Percentiles rank a stretch among this genome's conserved stretches.
Conservation (phyloP, 1,284 basidiomycete genomes). For the Papiliotrema fonsecae region DNA sequence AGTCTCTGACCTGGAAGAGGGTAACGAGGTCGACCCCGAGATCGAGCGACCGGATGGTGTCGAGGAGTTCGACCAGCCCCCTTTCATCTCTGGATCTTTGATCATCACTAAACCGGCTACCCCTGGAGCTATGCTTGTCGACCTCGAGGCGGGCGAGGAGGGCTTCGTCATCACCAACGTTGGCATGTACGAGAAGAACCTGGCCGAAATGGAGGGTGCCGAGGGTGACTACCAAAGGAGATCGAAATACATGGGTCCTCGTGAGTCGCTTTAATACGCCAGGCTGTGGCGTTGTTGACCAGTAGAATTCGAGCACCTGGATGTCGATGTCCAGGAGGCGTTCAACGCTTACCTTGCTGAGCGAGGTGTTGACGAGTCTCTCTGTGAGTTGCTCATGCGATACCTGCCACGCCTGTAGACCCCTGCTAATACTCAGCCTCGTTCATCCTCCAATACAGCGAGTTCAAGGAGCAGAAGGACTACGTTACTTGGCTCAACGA, state of each 20-base stretch:
- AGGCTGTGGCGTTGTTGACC: not conserved
- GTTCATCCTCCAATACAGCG: conserved; percentile 79
- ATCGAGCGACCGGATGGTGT: conserved; percentile 30
- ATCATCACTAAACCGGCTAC: conserved; percentile 66
- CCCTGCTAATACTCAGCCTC: conserved; percentile 46
- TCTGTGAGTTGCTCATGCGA: conserved; percentile 51
- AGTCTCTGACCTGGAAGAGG: conserved; percentile 44
- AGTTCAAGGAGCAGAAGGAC: conserved; percentile 91
- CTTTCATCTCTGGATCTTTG: conserved; percentile 50
- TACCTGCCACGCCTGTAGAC: conserved; percentile 24
- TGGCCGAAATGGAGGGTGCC: conserved; percentile 73
- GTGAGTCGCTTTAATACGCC: conserved; percentile 47
- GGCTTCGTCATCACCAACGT: conserved; percentile 79
- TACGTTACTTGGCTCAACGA: conserved; percentile 84
- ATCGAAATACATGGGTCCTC: conserved; percentile 84
- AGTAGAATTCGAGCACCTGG: conserved; percentile 77
- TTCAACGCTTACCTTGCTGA: conserved; percentile 78
- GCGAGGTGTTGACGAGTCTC: conserved; percentile 75
- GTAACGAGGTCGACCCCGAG: conserved; percentile 16
- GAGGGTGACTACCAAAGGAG: conserved; percentile 92
- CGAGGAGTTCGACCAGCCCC: conserved; percentile 54
- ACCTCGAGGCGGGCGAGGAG: conserved; percentile 77
- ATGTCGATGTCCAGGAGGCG: conserved; percentile 76
- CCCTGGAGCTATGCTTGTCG: conserved; percentile 67
- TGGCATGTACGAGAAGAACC: conserved; percentile 73